phyloP scores from a whole-genome alignment of 2,329 filamentous ascomycete genomes.

The Thielaviopsis populi region DNA sequence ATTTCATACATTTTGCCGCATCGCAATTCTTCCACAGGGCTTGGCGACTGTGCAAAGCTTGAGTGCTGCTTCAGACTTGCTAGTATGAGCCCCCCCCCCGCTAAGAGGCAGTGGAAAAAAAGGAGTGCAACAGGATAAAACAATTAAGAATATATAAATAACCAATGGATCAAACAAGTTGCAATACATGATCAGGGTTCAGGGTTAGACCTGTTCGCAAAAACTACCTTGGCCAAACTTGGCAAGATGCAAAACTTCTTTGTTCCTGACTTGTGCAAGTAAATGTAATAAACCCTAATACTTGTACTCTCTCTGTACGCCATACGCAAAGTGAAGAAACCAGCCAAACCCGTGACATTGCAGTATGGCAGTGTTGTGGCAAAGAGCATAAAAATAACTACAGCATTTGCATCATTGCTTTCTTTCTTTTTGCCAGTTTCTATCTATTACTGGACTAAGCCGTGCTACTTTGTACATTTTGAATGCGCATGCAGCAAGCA shows the following conservation, averaged over 20 bases:
- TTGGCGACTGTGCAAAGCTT: neutral
- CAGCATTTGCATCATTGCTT: no score
- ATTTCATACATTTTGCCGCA: neutral
- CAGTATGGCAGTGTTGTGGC: no score
- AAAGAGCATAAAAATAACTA: no score
- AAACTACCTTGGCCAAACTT: neutral
- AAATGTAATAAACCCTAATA: neutral
- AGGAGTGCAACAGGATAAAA: neutral
- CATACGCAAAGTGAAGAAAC: no score
- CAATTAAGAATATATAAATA: neutral
- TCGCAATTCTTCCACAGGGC: neutral
- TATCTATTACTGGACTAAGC: neutral
- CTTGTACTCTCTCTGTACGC: neutral
- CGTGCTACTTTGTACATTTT: neutral
- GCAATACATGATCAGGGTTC: neutral
- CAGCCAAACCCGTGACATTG: no score
- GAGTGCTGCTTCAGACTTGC: neutral
- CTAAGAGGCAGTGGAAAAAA: neutral
- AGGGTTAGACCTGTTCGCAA: neutral
- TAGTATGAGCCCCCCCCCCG: neutral
- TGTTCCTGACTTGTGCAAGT: slow-evolving; percentile 4
- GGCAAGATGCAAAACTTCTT: neutral
- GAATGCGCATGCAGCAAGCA: neutral
- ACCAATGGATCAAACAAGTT: neutral
- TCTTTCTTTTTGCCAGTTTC: neutral